A percentile compares a stretch with the other conserved stretches of the same genome.
These are phyloP conservation scores for Medicago lupulina DNA, from an alignment of 306 rosid genomes.

Conservation along the genomic window DNA sequence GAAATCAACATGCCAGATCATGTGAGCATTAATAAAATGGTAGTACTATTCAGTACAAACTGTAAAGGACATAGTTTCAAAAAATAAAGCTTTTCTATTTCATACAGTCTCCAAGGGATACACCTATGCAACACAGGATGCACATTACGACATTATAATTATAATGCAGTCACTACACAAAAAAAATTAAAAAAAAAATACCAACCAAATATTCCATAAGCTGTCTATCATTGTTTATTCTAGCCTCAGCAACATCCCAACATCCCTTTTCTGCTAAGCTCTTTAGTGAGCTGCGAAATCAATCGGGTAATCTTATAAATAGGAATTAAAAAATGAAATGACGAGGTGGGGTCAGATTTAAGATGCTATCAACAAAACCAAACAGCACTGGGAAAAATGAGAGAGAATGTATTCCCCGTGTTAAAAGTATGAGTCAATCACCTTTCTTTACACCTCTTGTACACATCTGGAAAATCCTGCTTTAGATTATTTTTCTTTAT, in stretches of 20 bases:
- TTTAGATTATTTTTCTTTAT: slow-evolving; percentile 78
- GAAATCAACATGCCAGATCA: slow-evolving; percentile 22
- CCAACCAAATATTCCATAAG: slow-evolving; percentile 93
- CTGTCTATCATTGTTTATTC: slow-evolving; percentile 68
- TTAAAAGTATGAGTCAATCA: slow-evolving; percentile 40
- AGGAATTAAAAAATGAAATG: slow-evolving; percentile 26
- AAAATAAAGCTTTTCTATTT: slow-evolving; percentile 9
- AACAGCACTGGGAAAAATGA: slow-evolving; percentile 21
- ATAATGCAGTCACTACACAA: slow-evolving; percentile 36
- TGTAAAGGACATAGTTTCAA: slow-evolving; percentile 26
- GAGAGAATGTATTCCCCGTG: slow-evolving; percentile 27
- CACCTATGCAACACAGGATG: not conserved
- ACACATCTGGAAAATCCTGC: slow-evolving; percentile 80
- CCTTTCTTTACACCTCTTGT: slow-evolving; percentile 86
- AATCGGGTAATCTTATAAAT: slow-evolving; percentile 34
- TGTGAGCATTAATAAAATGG: slow-evolving; percentile 7
- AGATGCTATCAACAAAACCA: slow-evolving; percentile 38
- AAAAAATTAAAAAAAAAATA: slow-evolving; percentile 15
- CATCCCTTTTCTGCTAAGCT: slow-evolving; percentile 91
- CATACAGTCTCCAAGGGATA: slow-evolving; percentile 11
- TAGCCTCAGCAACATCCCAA: slow-evolving; percentile 98
- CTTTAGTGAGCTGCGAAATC: slow-evolving; percentile 72
- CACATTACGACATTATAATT: slow-evolving; percentile 9
- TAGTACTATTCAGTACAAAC: slow-evolving; percentile 1
- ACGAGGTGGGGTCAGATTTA: slow-evolving; percentile 20